Conservation (phyloP, 345 rosid genomes). For the Eucalyptus cladocalyx region DNA sequence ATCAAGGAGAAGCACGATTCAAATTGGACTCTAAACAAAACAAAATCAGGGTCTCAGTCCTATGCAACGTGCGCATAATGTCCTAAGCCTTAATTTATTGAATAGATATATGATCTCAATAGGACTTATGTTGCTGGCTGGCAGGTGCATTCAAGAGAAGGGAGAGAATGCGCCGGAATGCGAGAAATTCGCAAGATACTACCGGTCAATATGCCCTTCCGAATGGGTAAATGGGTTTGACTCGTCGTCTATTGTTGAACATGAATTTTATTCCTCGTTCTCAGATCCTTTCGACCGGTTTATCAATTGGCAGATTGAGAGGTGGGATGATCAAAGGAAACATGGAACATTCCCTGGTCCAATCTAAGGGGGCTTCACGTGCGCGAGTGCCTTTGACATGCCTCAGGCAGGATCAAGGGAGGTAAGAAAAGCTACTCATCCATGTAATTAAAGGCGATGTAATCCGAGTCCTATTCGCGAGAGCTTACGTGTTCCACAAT, state of each 20-base stretch:
- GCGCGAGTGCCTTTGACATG: neutral
- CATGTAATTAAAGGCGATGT: neutral
- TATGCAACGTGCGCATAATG: neutral
- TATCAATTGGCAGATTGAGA: conserved; percentile 2
- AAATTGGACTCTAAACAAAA: neutral
- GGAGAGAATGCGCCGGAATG: conserved; percentile 2
- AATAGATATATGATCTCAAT: neutral
- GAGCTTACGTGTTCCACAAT: neutral
- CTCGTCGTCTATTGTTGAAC: neutral
- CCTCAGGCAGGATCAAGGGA: neutral
- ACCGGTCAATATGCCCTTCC: conserved; percentile 15
- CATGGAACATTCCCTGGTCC: conserved; percentile 7
- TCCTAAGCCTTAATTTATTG: neutral
- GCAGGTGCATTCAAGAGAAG: conserved; percentile 14
- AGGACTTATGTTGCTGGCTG: neutral
- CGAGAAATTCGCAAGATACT: conserved; percentile 13
- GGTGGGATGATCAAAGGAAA: conserved; percentile 15
- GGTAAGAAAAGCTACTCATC: neutral
- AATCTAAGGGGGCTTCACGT: neutral
- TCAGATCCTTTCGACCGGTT: neutral
- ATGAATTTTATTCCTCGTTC: neutral
- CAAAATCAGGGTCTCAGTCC: neutral
- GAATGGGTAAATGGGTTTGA: conserved; percentile 13
- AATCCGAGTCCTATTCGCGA: neutral
- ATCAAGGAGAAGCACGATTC: neutral